Base-by-base conservation (phyloP, 2,329 filamentous ascomycete species). In the Trichoderma lentiforme region DNA sequence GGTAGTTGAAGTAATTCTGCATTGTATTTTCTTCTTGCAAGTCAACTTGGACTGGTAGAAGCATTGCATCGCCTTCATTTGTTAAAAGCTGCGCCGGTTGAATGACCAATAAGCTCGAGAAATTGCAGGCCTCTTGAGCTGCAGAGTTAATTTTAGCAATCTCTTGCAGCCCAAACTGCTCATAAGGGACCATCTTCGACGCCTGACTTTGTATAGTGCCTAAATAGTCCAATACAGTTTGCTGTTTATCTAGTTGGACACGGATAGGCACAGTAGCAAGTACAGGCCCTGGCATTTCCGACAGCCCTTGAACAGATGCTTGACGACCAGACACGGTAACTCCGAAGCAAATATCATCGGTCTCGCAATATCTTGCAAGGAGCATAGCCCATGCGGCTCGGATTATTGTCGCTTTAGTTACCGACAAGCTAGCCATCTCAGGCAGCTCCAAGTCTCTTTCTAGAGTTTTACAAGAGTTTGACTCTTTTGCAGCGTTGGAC, bases 321-420 rank as follows among this genome's bases (percentile, higher is more conserved):
- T 76, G 69, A 7, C 75, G 71, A 2, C 75, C 74, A 1, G 74
- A 75, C 6, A 75, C 67, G 5, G 71, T 74, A 2, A 70, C 67
- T 1, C 77, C 78, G 21, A 78, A 79, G 5, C 74, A n/a, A 1
- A 78, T 62, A 56, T 73, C 74, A 39, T 70, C 66, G 2, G 15
- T 61, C 4, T 65, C 72, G 14, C 73, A 66, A 30, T 73, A 70
- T 4, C 70, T 60, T 28, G 76, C 74, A 3, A 77, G 66, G 7
- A 74, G 51, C 3, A 74, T 58, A 12, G 74, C 75, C 76, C 76
- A 77, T 6, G 76, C 75, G 15, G 73, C 74, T 26, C 73, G 72
- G 28, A 76, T 34, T 5, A 74, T 21, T 1, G 73, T 74, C 1
- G 75, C 72, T 26, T 57, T 64, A 1, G 73, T 73, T n/a, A 73